Evolutionary conservation across 306 rosid genomes (phyloP), one percentile per base, ranked within the genome.

Genomic region (Dalbergia oliveri): DNA sequence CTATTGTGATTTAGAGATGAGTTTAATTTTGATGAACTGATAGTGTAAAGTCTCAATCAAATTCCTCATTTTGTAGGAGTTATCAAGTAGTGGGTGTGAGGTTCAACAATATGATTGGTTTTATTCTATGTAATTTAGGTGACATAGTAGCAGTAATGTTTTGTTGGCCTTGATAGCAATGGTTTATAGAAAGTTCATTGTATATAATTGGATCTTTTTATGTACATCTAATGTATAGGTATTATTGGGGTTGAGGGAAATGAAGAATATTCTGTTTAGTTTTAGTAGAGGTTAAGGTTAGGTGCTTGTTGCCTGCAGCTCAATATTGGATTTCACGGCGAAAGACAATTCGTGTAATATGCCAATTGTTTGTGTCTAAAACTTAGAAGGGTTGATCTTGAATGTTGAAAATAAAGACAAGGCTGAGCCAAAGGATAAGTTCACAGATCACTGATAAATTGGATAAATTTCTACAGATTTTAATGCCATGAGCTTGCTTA

Each of bases 141-240:
- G 14, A 11, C n/a, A 12, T 47, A 3, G 53, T 47, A 12, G 53
- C 53, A 19, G 35, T 37, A 2, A 62, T 53, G 11, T 77, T 75
- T 45, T 70, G 53, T 33, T 47, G 41, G 62, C 72, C 15, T 50
- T 41, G 78, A 71, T 34, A 57, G 61, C 61, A 59, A 59, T 13
- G 9, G 60, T 79, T 60, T 70, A 26, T 79, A 13, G 73, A 61
- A 60, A 69, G n/a, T 21, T 69, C 45, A 15, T 16, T 31, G 78
- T 69, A 39, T 68, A 67, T 74, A 53, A 50, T 78, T 50, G 6
- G 81, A 66, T 67, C 18, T 41, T 79, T 39, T 66, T 72, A 59
- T 79, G 69, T 14, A 53, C 21, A 31, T 78, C 50, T 72, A 19
- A 54, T 41, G 45, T 67, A 44, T 31, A 34, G 13, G 49, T 43